Percentiles rank a stretch among this genome's conserved stretches.
Conservation (phyloP, 1,284 basidiomycete species). For the Marasmius sp. region DNA sequence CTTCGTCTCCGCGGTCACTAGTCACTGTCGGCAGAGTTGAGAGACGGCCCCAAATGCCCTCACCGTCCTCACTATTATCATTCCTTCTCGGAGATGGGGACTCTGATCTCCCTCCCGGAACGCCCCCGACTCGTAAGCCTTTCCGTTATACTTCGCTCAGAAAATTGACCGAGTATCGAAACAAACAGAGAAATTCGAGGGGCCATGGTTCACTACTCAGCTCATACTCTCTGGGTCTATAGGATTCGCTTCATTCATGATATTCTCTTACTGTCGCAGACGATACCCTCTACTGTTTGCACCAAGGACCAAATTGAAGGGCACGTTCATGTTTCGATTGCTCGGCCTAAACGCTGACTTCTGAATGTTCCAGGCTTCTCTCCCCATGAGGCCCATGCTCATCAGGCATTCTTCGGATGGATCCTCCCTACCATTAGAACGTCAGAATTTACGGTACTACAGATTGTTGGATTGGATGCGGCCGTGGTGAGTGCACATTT, state of each 20-base stretch:
- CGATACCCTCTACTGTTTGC: constrained; percentile 90
- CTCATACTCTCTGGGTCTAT: constrained; percentile 77
- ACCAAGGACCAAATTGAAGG: constrained; percentile 92
- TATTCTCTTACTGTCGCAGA: constrained; percentile 87
- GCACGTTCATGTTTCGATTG: constrained; percentile 39
- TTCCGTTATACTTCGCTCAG: background rate
- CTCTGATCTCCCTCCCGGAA: constrained; percentile 50
- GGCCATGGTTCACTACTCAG: constrained; percentile 94
- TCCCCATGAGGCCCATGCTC: constrained; percentile 84
- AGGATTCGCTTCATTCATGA: constrained; percentile 78
- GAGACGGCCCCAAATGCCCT: background rate
- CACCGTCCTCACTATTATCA: constrained; percentile 1
- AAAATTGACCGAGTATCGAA: background rate
- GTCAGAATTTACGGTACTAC: constrained; percentile 92
- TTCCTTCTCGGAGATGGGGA: constrained; percentile 11
- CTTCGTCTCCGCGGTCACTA: background rate
- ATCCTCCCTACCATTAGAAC: constrained; percentile 88
- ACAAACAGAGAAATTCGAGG: constrained; percentile 66
- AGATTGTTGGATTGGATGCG: constrained; percentile 95
- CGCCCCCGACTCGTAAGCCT: constrained; percentile 54
- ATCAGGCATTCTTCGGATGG: constrained; percentile 91
- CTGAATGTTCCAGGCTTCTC: constrained; percentile 66
- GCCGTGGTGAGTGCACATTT: constrained; percentile 61
- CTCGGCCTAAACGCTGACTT: background rate
- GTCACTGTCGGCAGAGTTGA: background rate